Base-by-base conservation (phyloP, 305 asterid species). In the Solanum hybrid region DNA sequence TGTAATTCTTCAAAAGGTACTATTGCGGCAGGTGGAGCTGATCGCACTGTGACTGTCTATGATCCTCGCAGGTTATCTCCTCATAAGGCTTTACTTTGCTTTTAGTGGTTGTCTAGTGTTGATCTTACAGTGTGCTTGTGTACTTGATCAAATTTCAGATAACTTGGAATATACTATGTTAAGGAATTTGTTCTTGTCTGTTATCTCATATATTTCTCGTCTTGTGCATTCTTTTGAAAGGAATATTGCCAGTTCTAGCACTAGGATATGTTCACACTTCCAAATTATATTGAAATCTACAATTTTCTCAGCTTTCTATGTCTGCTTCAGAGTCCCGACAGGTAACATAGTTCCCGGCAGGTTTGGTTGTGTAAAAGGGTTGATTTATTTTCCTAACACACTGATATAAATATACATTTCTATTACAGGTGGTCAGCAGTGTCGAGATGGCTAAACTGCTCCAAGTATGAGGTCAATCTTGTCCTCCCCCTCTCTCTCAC, bases 61-160 rank as follows among this genome's bases (percentile, higher is more conserved):
- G 99, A 97, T 93, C 98, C 98, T 90, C 99, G 98, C 91, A 97
- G 97, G 99, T 97, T 81, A 86, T 93, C 92, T 81, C 51, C 82
- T 89, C 87, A 36, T 87, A 29, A 78, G 77, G 46, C 46, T 31
- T 88, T 28, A 74, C 85, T n/a, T 36, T 24, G 24, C 90, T 46
- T 35, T 80, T 18, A 51, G 71, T 67, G 77, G 69, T 5, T 31
- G n/a, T 81, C 35, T 86, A 22, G 61, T 86, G 14, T 76, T 46
- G 22, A 46, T 29, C 26, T 46, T 46, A 46, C 73, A 83, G 73
- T 42, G 37, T 42, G 73, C 73, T 42, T 46, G 74, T 82, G 40
- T 67, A 31, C 87, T 83, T 46, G 2, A 29, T 83, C 29, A 84
- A 80, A 20, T 31, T 84, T 61, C 76, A 57, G 31, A 57, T 57